These are phyloP conservation scores for Ogataea neopini DNA, from an alignment of 805 yeast species.

Conservation along the genomic window DNA sequence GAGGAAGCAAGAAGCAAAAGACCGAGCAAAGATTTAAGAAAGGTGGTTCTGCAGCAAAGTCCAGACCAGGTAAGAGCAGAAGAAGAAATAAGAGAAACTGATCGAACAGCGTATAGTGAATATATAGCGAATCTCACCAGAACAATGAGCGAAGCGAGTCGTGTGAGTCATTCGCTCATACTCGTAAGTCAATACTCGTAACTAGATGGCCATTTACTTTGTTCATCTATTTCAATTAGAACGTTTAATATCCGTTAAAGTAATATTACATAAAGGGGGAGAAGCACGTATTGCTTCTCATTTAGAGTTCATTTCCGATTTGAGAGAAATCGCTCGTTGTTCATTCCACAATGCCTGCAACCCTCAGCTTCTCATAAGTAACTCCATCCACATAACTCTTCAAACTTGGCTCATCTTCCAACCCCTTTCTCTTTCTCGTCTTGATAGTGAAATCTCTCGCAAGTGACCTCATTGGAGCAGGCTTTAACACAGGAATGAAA, in stretches of 20 bases:
- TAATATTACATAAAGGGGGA: no score
- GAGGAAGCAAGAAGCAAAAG: conserved; percentile 59
- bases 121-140: no score
- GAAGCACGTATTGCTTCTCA: no score
- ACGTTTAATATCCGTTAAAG: not conserved
- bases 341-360: conserved; percentile 22
- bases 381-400: conserved; percentile 66
- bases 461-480: conserved; percentile 67
- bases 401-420: conserved; percentile 69
- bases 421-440: conserved; percentile 85
- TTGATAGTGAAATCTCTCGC: conserved; percentile 90
- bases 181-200: no score
- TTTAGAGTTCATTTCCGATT: no score
- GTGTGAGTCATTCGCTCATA: no score
- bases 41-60: conserved; percentile 23
- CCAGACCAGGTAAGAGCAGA: conserved; percentile 58
- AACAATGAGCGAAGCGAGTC: no score
- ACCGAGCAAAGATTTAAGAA: conserved; percentile 38
- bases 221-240: no score
- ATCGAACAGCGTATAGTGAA: no score
- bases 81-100: conserved; percentile 38
- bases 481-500: conserved; percentile 65
- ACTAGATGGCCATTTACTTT: no score
- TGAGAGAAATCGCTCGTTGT: no score
- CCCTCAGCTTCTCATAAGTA: conserved; percentile 50